Evolutionary conservation across 1,139 yeast species (phyloP).

Genomic region (Suhomyces guaymorum): DNA sequence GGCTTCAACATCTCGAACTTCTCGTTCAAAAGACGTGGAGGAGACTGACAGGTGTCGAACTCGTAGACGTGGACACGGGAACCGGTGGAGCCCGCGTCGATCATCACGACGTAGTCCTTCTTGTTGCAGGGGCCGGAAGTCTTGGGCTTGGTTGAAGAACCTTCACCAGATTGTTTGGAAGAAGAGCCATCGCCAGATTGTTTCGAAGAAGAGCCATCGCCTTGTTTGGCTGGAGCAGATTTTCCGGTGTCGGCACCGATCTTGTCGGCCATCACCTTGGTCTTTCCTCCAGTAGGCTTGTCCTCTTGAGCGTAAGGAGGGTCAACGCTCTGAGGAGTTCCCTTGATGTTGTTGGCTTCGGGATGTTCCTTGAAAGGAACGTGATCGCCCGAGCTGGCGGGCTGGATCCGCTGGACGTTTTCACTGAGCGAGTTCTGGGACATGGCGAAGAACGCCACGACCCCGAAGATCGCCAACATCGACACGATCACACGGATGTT

Average conservation of each 20-base stretch:
- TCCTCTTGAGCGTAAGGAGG: slow-evolving; percentile 35
- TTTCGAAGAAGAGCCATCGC: slow-evolving; percentile 7
- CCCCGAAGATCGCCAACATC: slow-evolving; percentile 35
- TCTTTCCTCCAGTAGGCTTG: slow-evolving; percentile 12
- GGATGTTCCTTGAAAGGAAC: slow-evolving; percentile 16
- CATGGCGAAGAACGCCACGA: slow-evolving; percentile 40
- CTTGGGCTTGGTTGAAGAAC: slow-evolving; percentile 2
- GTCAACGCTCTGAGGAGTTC: slow-evolving; percentile 33
- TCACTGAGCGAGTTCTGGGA: slow-evolving; percentile 31
- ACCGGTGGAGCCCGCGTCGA: slow-evolving; percentile 97
- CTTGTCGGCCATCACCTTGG: slow-evolving; percentile 30
- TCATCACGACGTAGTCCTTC: slow-evolving; percentile 68
- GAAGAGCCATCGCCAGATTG: slow-evolving; percentile 8
- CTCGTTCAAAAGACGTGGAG: slow-evolving; percentile 79
- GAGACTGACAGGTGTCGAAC: slow-evolving; percentile 79
- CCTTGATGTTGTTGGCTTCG: slow-evolving; percentile 37
- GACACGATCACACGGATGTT: slow-evolving; percentile 39
- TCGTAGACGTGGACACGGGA: slow-evolving; percentile 93
- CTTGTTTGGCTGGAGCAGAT: slow-evolving; percentile 3
- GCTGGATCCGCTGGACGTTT: slow-evolving; percentile 30
- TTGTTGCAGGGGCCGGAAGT: slow-evolving; percentile 27
- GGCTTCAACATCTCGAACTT: slow-evolving; percentile 88
- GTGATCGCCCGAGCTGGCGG: slow-evolving; percentile 27
- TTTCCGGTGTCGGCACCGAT: slow-evolving; percentile 7
- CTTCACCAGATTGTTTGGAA: too few relatives aligned